A percentile compares a stretch with the other conserved stretches of the same genome.
phyloP scores from a whole-genome alignment of 768 basidiomycete genomes.

The Ramaria sp. region DNA sequence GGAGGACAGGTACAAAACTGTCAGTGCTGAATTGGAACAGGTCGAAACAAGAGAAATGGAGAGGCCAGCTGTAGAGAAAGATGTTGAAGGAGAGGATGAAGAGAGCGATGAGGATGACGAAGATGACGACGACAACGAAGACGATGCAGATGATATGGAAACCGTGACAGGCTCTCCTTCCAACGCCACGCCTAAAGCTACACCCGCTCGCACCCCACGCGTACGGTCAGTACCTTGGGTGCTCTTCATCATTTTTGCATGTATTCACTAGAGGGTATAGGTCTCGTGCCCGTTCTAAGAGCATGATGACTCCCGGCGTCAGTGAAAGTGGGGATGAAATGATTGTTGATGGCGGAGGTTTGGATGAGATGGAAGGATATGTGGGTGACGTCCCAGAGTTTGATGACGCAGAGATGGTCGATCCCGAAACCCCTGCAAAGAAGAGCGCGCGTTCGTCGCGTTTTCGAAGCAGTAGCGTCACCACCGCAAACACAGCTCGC shows the following conservation, averaged over 20 bases:
- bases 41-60: conserved; percentile 50
- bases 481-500: background rate
- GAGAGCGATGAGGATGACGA: conserved; percentile 26
- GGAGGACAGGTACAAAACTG: conserved; percentile 57
- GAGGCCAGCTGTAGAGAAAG: conserved; percentile 36
- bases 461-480: background rate
- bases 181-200: background rate
- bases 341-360: conserved; percentile 38
- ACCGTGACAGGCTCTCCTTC: conserved; percentile 8
- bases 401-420: background rate
- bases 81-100: conserved; percentile 20
- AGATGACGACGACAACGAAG: conserved; percentile 26
- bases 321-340: conserved; percentile 34
- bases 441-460: background rate
- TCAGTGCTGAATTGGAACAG: conserved; percentile 54
- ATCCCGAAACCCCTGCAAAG: background rate
- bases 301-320: background rate
- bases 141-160: conserved; percentile 16
- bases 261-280: background rate
- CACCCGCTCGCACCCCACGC: background rate
- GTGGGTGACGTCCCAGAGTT: background rate
- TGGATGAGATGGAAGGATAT: conserved; percentile 8
- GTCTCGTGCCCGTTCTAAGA: conserved; percentile 4
- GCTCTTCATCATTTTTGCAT: too few species aligned
- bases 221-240: background rate